A percentile compares a stretch with the other conserved stretches of the same genome.
These are phyloP conservation scores for Ulota crispa DNA, from an alignment of 225 moss, liverwort and hornwort genomes.

Conservation along the genomic window DNA sequence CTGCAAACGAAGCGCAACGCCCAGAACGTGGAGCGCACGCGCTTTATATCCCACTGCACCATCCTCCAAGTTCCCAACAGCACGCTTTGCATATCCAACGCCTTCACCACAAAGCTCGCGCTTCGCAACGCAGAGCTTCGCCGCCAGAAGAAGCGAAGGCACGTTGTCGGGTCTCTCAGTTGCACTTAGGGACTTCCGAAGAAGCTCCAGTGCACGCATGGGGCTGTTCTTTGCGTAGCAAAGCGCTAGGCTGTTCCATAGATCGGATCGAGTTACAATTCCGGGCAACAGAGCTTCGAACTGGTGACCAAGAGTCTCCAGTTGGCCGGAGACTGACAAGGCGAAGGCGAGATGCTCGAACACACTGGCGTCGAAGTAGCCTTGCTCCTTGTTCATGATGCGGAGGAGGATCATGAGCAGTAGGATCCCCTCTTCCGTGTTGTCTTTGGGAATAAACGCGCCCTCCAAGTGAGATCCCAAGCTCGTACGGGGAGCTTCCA, in stretches of 20 bases:
- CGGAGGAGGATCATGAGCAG: conserved; percentile 70
- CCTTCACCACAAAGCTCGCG: conserved; percentile 55
- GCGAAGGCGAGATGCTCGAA: conserved; percentile 89
- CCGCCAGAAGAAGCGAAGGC: conserved; percentile 66
- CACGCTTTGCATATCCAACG: conserved; percentile 67
- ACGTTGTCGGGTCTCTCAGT: conserved; percentile 72
- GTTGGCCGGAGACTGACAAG: conserved; percentile 57
- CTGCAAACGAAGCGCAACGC: conserved; percentile 59
- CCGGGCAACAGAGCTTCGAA: conserved; percentile 86
- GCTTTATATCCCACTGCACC: conserved; percentile 46
- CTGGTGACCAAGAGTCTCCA: conserved; percentile 66
- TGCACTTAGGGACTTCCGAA: conserved; percentile 65
- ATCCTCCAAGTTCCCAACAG: conserved; percentile 42
- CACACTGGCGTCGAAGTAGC: conserved; percentile 59
- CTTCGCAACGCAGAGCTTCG: conserved; percentile 65
- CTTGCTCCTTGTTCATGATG: conserved; percentile 44
- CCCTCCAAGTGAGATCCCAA: conserved; percentile 65
- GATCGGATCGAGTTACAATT: conserved; percentile 57
- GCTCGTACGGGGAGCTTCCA: conserved; percentile 53
- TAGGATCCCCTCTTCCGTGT: conserved; percentile 74
- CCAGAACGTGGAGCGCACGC: conserved; percentile 72
- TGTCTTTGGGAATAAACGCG: conserved; percentile 71
- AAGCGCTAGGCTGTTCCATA: conserved; percentile 87
- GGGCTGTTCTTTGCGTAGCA: conserved; percentile 57
- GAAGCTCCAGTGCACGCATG: conserved; percentile 57